These are phyloP conservation scores for Posidonia australis DNA, from an alignment of 106 monocot genomes.

Conservation along the genomic window DNA sequence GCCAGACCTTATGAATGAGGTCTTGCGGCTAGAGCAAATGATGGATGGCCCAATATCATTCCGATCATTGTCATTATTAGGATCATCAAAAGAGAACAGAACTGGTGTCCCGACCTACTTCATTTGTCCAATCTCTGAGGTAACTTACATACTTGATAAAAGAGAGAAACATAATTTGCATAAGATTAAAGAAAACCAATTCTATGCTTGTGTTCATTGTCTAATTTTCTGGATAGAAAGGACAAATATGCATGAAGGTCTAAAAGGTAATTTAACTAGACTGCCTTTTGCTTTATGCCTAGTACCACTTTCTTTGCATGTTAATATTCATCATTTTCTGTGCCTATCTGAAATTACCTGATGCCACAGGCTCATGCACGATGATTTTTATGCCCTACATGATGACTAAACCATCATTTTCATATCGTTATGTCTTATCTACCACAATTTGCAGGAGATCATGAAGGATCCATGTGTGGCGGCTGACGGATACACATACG, in stretches of 20 bases:
- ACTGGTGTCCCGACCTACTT: background rate
- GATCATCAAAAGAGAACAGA: background rate
- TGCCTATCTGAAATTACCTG: no score
- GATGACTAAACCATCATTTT: background rate
- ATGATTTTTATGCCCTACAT: background rate
- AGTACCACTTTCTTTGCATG: no score
- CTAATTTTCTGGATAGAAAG: background rate
- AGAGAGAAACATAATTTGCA: background rate
- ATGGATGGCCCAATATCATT: background rate
- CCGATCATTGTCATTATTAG: background rate
- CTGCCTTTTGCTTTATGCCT: background rate
- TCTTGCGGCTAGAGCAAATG: constrained; percentile 9
- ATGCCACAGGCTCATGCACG: background rate
- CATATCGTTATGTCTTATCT: background rate
- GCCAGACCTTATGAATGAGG: constrained; percentile 12
- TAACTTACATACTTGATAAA: background rate
- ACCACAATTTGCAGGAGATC: constrained; percentile 37
- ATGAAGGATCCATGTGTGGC: constrained; percentile 73
- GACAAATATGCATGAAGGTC: background rate
- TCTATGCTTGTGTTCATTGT: background rate
- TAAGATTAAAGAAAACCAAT: no score
- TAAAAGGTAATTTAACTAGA: background rate
- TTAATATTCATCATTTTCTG: no score
- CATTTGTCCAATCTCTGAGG: constrained; percentile 2
- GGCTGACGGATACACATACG: constrained; percentile 75